Evolutionary conservation across 2,329 filamentous ascomycete species (phyloP).

Genomic region (Sarocladiaceae sp.): DNA sequence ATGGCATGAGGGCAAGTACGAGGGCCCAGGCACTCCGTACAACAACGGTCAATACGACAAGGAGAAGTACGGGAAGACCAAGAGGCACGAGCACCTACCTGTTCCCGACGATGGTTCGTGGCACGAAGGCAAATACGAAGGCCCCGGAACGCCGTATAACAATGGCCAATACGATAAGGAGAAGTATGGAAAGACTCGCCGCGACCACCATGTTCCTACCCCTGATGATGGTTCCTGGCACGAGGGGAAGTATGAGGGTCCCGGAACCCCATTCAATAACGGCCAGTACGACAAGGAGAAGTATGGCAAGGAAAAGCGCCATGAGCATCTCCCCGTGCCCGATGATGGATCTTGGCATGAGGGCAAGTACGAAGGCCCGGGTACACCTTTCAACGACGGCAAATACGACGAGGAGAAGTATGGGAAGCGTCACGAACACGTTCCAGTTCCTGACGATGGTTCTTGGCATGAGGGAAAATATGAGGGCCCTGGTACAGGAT

Average conservation of each 20-base stretch:
- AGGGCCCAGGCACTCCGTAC: conserved; percentile 9
- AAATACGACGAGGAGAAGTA: conserved; percentile 9
- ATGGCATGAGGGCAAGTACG: conserved; percentile 13
- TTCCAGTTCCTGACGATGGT: conserved; percentile 10
- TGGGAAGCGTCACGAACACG: not conserved
- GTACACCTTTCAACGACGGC: not conserved
- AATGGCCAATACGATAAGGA: conserved; percentile 11
- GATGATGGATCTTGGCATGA: conserved; percentile 11
- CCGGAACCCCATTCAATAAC: conserved; percentile 11
- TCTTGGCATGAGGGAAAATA: conserved; percentile 12
- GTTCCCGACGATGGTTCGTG: conserved; percentile 11
- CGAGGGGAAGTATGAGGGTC: conserved; percentile 12
- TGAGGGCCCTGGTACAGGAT: conserved; percentile 10
- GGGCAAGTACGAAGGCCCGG: conserved; percentile 13
- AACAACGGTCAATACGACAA: conserved; percentile 12
- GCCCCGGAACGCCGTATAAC: conserved; percentile 10
- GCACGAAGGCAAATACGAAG: conserved; percentile 12
- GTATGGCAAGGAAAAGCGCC: not conserved
- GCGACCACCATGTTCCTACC: not conserved
- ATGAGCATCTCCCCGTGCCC: not conserved
- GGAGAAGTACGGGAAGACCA: conserved; percentile 7
- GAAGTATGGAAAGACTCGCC: conserved; percentile 2
- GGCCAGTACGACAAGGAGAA: conserved; percentile 12
- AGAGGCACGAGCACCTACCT: not conserved
- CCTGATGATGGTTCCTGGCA: conserved; percentile 12